phyloP scores from a whole-genome alignment of 805 yeast genomes.

The Alloascoidea hylecoeti region DNA sequence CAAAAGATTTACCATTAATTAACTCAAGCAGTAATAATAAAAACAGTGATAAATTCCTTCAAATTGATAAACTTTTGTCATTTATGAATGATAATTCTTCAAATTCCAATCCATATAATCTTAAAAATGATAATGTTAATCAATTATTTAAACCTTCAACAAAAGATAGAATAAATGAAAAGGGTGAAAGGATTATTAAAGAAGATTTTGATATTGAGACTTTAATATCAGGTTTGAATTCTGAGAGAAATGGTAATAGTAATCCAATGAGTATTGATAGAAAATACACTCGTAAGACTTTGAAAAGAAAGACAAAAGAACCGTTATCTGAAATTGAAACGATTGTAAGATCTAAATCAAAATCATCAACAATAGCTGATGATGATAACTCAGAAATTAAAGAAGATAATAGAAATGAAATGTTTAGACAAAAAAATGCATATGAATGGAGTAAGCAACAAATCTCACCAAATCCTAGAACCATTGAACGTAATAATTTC shows the following conservation, averaged over 20 bases:
- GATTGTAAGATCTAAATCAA: too few relatives aligned
- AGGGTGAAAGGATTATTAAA: background rate
- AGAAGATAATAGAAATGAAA: background rate
- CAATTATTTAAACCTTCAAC: background rate
- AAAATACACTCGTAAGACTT: background rate
- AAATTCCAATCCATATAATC: background rate
- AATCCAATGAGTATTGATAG: too few relatives aligned
- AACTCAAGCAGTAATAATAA: background rate
- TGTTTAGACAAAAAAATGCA: background rate
- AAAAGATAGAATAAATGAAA: background rate
- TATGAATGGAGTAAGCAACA: slow-evolving; percentile 1
- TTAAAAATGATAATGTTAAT: background rate
- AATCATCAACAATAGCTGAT: background rate
- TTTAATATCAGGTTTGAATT: background rate
- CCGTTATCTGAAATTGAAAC: background rate
- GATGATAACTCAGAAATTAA: background rate
- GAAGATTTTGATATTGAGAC: background rate
- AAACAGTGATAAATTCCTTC: background rate
- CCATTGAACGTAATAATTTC: slow-evolving; percentile 24
- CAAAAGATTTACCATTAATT: too few relatives aligned
- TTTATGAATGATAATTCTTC: background rate
- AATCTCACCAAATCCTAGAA: slow-evolving; percentile 12
- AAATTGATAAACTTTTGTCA: background rate
- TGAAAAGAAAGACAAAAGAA: background rate
- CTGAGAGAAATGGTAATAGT: too few relatives aligned